These are phyloP conservation scores for Tricholoma hemisulphureum DNA, from an alignment of 768 basidiomycete genomes.

Conservation along the genomic window DNA sequence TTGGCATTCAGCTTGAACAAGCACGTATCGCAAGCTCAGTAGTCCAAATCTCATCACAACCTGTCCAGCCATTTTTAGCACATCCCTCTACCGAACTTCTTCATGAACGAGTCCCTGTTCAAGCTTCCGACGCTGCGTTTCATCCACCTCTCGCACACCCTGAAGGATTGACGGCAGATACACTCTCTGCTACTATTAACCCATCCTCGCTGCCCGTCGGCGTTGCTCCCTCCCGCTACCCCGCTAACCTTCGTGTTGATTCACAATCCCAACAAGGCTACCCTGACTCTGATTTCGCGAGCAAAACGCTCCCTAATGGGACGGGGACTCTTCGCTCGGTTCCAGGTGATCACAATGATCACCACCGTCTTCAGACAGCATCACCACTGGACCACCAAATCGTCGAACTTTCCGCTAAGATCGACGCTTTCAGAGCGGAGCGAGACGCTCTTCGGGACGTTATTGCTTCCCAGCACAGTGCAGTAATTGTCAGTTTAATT, in stretches of 20 bases:
- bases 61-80: not conserved
- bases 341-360: not conserved
- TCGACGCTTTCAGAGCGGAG: conserved; percentile 39
- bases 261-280: not conserved
- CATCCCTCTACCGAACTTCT: not conserved
- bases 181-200: too few species aligned
- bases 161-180: not conserved
- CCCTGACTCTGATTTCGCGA: not conserved
- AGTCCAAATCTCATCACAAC: not conserved
- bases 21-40: not conserved
- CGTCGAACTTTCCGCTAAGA: conserved; percentile 28
- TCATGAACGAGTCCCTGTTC: not conserved
- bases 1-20: not conserved
- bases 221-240: too few species aligned
- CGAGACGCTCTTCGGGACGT: conserved; percentile 22
- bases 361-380: not conserved
- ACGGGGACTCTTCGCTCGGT: too few species aligned
- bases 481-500: not conserved
- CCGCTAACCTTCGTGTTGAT: not conserved
- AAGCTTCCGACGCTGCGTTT: not conserved
- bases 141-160: not conserved
- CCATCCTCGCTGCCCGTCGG: too few species aligned
- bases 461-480: not conserved
- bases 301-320: too few species aligned
- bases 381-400: conserved; percentile 37